These are phyloP conservation scores for Dichotomopilus funicola DNA, from an alignment of 2,329 filamentous ascomycete species.

Conservation along the genomic window DNA sequence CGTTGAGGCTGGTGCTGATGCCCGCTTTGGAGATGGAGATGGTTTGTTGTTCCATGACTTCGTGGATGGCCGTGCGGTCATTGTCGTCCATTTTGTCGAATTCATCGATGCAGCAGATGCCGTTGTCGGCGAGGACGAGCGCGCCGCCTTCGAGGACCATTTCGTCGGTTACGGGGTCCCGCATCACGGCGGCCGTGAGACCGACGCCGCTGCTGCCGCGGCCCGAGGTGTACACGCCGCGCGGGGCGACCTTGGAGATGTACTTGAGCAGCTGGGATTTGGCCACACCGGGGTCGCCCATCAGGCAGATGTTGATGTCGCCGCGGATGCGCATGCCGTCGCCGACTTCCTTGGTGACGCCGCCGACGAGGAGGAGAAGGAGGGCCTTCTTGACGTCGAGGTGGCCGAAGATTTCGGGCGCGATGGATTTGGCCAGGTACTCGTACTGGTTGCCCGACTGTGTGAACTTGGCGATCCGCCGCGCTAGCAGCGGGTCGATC, in stretches of 20 bases:
- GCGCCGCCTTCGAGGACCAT: slow-evolving; percentile 79
- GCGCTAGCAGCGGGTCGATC: slow-evolving; percentile 71
- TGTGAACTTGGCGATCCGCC: slow-evolving; percentile 78
- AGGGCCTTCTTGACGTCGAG: slow-evolving; percentile 97
- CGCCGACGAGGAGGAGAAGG: slow-evolving; percentile 88
- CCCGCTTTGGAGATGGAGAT: slow-evolving; percentile 75
- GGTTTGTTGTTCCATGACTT: slow-evolving; percentile 85
- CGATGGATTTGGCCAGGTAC: slow-evolving; percentile 90
- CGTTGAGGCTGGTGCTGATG: slow-evolving; percentile 76
- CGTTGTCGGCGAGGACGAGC: slow-evolving; percentile 73
- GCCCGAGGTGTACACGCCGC: slow-evolving; percentile 78
- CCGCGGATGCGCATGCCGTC: slow-evolving; percentile 99
- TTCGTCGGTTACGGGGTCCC: slow-evolving; percentile 75
- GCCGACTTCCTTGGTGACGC: slow-evolving; percentile 92
- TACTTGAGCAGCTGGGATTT: slow-evolving; percentile 98
- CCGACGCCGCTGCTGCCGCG: slow-evolving; percentile 76
- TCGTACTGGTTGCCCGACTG: slow-evolving; percentile 91
- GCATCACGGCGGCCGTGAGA: slow-evolving; percentile 77
- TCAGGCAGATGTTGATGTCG: slow-evolving; percentile 96
- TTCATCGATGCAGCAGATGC: slow-evolving; percentile 80
- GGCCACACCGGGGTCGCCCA: slow-evolving; percentile 99
- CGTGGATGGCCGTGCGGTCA: slow-evolving; percentile 75
- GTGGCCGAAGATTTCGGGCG: slow-evolving; percentile 94
- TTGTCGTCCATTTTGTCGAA: slow-evolving; percentile 88
- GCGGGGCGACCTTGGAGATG: slow-evolving; percentile 94